phyloP scores from a whole-genome alignment of 768 basidiomycete species.

The Leccinum subgranulosum region DNA sequence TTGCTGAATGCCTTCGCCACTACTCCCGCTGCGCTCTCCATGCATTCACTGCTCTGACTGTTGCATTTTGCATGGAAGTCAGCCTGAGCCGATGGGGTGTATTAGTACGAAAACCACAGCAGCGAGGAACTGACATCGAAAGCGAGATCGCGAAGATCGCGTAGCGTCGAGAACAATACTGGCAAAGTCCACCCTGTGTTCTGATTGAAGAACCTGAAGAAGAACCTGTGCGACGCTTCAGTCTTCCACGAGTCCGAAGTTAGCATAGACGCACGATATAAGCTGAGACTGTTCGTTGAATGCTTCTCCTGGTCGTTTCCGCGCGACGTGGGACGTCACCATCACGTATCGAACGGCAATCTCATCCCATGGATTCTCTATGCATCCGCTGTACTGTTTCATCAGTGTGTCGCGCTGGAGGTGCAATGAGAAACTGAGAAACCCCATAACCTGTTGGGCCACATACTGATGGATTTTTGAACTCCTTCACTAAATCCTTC shows the following conservation, averaged over 20 bases:
- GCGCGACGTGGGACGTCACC: conserved; percentile 67
- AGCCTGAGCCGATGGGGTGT: conserved; percentile 39
- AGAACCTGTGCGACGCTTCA: conserved; percentile 44
- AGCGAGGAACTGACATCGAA: conserved; percentile 61
- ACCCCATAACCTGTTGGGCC: not conserved
- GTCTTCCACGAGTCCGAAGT: not conserved
- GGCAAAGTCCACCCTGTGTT: conserved; percentile 87
- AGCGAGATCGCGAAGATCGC: conserved; percentile 82
- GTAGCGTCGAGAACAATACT: conserved; percentile 74
- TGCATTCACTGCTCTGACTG: conserved; percentile 56
- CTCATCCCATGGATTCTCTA: conserved; percentile 81
- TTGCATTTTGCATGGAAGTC: conserved; percentile 59
- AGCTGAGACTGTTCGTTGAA: conserved; percentile 79
- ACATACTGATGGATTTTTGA: conserved; percentile 53
- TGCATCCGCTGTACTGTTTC: conserved; percentile 49
- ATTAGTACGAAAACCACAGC: not conserved
- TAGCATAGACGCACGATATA: conserved; percentile 58
- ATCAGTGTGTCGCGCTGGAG: conserved; percentile 18
- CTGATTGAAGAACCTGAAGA: conserved; percentile 75
- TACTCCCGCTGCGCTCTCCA: conserved; percentile 84
- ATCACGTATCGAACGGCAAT: conserved; percentile 81
- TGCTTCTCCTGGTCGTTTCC: conserved; percentile 63
- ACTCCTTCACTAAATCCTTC: conserved; percentile 71
- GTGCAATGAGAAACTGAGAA: conserved; percentile 29
- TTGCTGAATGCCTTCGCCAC: conserved; percentile 88